Base-by-base conservation (phyloP, 805 yeast species). In the Wickerhamiella kurtzmanii region DNA sequence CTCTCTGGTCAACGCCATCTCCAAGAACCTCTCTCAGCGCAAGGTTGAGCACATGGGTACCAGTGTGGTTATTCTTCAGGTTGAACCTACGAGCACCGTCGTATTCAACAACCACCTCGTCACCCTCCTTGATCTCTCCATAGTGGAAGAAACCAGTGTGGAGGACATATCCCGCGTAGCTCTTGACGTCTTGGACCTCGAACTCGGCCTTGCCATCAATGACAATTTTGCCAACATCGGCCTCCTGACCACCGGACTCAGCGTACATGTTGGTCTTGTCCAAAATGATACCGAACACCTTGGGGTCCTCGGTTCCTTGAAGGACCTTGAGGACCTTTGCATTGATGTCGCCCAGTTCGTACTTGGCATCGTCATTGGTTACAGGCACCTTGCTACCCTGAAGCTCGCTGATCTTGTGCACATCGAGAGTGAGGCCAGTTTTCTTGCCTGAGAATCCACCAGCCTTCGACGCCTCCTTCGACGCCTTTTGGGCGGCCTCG, bases 161-260 rank as follows among this genome's bases (percentile, higher is more conserved):
- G 63, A 92, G 77, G 21, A 92, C 95, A 60, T 83, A 92, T 50
- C 98, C 98, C 50, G 82, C 96, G 61, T 87, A 92, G 39, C 72
- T 71, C 70, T 92, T 98, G 44, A 87, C 96, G 61, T 92, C 87
- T 53, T 79, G 81, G 50, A 92, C 97, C 49, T 77, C 79, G 67
- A 92, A 89, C 64, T 89, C 95, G 47, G 88, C 72, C 56, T 68
- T 68, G 41, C 94, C 96, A 61, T 88, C 96, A 59, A 86, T 78
- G 44, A 86, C 88, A 54, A 92, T 73, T 65, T 77, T 82, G 67
- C 99, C 99, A 39, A 94, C 82, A 64, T 92, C 99, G 61, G 74
- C 82, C 66, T 87, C 96, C 73, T 92, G 99, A 61, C 99, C 99
- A 77, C 99, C 99, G 68, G 85, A 94, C 70, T 92, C 99, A 44